Conservation (phyloP, 306 rosid genomes). For the Castanea mollissima region DNA sequence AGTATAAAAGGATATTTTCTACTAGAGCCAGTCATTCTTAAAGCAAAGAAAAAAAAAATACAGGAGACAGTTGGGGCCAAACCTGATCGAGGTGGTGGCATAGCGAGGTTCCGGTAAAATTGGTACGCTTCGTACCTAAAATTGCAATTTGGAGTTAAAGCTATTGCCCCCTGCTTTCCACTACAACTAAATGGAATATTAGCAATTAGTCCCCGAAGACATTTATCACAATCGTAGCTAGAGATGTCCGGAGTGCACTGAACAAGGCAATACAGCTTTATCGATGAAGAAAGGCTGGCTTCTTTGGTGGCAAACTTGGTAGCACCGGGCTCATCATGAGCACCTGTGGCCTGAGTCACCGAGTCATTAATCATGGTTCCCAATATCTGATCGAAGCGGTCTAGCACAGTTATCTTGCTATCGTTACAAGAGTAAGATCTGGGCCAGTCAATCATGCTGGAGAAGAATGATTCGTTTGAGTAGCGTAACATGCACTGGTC, state of each 20-base stretch:
- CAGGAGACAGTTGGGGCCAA: too few species aligned
- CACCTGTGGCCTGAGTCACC: slow-evolving; percentile 10
- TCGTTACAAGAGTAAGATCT: rapidly evolving
- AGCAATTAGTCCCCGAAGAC: slow-evolving; percentile 1
- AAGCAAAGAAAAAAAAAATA: too few species aligned
- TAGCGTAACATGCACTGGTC: slow-evolving; percentile 36
- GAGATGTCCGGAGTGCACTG: slow-evolving; percentile 42
- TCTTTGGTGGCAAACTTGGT: slow-evolving; percentile 6
- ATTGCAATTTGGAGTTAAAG: slow-evolving; percentile 28
- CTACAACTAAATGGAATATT: neutral
- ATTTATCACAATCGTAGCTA: neutral
- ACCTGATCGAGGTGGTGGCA: too few species aligned
- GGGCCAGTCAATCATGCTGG: neutral
- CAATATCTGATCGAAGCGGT: slow-evolving; percentile 1
- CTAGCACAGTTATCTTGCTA: neutral
- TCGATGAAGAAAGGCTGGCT: neutral
- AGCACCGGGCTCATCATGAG: neutral
- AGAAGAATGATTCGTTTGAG: slow-evolving; percentile 22
- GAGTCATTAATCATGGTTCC: neutral
- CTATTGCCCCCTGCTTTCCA: slow-evolving; percentile 14
- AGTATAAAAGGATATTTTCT: too few species aligned
- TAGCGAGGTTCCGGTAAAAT: neutral
- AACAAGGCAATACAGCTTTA: slow-evolving; percentile 17
- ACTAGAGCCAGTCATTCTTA: too few species aligned
- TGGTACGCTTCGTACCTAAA: slow-evolving; percentile 24